Base-by-base conservation (phyloP, 768 basidiomycete genomes). In the Tylopilus balloui region DNA sequence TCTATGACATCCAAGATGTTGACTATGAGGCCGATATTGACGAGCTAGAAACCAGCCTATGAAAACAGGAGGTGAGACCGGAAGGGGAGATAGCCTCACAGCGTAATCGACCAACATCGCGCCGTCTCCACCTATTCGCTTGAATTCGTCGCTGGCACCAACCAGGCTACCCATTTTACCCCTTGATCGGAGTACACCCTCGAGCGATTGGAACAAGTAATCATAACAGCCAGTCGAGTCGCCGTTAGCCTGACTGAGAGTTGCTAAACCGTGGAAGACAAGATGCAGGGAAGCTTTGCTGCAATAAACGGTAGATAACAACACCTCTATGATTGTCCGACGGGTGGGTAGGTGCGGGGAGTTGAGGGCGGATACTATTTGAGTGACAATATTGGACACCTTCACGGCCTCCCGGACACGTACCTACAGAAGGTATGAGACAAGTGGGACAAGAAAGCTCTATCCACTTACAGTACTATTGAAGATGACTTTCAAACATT, bases 91-190 rank as follows among this genome's bases (percentile, higher is more conserved):
- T 29, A 45, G 46, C 72, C 86, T 58, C 59, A 94, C 92, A 63
- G 89, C 87, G 58, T 94, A 95, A 44, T 95, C 92, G 52, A 85
- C 86, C 52, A 94, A 65, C 37, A 79, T 78, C 35, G 74, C 79
- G 51, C 88, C 85, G 17, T 80, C 65, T 34, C 84, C 81, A 39
- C 78, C 80, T 51, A 76, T 72, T 50, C 79, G 82, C 66, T 78
- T 79, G 47, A 94, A 79, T 57, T 97, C 93, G 13, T 94, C 90
- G 58, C 93, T 95, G 20, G 92, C 92, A 0, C 96, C 96, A 8
- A 99, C 95, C 34, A 89, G 68, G 63, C 89, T 96, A 1, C 95
- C 95, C 91, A 97, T 93, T 65, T 84, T 87, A 1, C 95, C 95
- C 48, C 92, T 74, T 3, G 93, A 94, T 40, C 82, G 78, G 15